A percentile compares a stretch with the other conserved stretches of the same genome.
phyloP scores from a whole-genome alignment of 2,329 filamentous ascomycete species.

The Aspergillus tubingensis region DNA sequence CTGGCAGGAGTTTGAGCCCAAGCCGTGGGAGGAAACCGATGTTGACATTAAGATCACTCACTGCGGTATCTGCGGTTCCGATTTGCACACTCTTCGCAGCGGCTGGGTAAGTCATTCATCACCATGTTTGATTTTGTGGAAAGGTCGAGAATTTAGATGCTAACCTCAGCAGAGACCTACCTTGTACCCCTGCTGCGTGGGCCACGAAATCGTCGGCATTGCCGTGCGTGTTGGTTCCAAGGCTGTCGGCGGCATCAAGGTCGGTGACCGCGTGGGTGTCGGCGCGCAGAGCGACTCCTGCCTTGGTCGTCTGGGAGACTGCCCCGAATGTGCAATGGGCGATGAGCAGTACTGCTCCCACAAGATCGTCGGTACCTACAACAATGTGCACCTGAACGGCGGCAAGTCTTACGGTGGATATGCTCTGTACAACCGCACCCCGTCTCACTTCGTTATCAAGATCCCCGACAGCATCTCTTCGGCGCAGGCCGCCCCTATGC shows the following conservation, averaged over 20 bases:
- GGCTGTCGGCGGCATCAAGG: slow-evolving; percentile 32
- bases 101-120: slow-evolving; percentile 37
- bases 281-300: slow-evolving; percentile 64
- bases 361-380: slow-evolving; percentile 36
- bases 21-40: slow-evolving; percentile 66
- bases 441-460: slow-evolving; percentile 61
- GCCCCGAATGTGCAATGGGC: slow-evolving; percentile 55
- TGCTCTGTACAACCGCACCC: slow-evolving; percentile 57
- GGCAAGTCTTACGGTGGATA: slow-evolving; percentile 68
- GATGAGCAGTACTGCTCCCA: slow-evolving; percentile 39
- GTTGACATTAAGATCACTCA: slow-evolving; percentile 65
- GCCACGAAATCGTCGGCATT: slow-evolving; percentile 66
- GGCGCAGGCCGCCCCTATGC: slow-evolving; percentile 66
- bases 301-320: slow-evolving; percentile 45
- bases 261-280: slow-evolving; percentile 52
- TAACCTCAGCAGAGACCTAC: slow-evolving; percentile 28
- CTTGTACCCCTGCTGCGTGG: slow-evolving; percentile 55
- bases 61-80: slow-evolving; percentile 66
- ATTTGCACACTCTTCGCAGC: slow-evolving; percentile 59
- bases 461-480: slow-evolving; percentile 56
- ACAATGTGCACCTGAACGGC: slow-evolving; percentile 49
- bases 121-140: too few species aligned
- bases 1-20: slow-evolving; percentile 61
- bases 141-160: neutral
- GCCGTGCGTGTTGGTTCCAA: slow-evolving; percentile 58